These are phyloP conservation scores for Dendrobium nobile DNA, from an alignment of 106 monocot genomes.

Conservation along the genomic window DNA sequence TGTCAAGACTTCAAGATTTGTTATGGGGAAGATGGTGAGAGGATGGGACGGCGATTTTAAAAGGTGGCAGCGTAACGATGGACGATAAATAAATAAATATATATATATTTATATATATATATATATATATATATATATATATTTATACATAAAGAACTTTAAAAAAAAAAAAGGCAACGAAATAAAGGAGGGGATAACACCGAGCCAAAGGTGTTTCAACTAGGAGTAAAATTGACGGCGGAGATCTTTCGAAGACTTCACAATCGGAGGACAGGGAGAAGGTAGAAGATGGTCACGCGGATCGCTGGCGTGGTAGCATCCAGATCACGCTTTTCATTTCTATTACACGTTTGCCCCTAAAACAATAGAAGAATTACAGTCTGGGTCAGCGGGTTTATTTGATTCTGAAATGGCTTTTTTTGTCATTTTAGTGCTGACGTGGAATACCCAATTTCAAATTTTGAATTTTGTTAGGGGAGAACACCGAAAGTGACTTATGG, in stretches of 20 bases:
- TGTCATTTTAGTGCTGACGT: not conserved
- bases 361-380: not conserved
- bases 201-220: not conserved
- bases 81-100: not conserved
- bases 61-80: not conserved
- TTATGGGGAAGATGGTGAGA: not conserved
- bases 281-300: not conserved
- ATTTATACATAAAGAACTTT: not conserved
- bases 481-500: too few species aligned
- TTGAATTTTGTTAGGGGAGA: too few species aligned
- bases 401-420: not conserved
- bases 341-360: not conserved
- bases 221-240: not conserved
- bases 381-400: not conserved
- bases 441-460: too few species aligned
- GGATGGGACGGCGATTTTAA: slow-evolving; percentile 1
- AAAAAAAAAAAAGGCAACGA: not conserved
- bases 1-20: not conserved
- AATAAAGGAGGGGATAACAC: slow-evolving; percentile 4
- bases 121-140: not conserved
- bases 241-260: not conserved
- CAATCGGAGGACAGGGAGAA: not conserved
- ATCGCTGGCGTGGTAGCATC: not conserved
- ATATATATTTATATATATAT: not conserved
- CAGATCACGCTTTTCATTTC: not conserved